A percentile compares a stretch with the other conserved stretches of the same genome.
Evolutionary conservation across 2,329 filamentous ascomycete genomes (phyloP).

Genomic region (Chaetomiaceae sp.): DNA sequence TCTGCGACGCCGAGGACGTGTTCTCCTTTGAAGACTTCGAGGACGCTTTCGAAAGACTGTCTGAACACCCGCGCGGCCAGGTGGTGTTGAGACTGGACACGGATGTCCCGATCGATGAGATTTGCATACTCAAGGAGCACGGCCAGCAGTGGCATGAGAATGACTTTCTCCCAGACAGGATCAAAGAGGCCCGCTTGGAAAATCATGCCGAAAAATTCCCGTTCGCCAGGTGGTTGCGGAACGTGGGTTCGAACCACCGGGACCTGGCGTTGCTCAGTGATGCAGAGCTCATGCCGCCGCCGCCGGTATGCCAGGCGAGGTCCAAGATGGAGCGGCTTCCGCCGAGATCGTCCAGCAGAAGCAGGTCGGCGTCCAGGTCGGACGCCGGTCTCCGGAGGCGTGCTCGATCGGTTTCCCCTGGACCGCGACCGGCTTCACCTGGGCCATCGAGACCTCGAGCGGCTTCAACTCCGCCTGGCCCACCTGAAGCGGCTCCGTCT

Average conservation of each 20-base stretch:
- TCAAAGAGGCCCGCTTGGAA: neutral
- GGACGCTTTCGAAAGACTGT: neutral
- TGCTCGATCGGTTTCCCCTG: too few species aligned
- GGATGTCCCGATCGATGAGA: neutral
- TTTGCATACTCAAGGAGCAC: neutral
- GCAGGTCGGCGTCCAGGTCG: too few species aligned
- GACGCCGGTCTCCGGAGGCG: too few species aligned
- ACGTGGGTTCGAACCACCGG: neutral
- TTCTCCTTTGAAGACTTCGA: neutral
- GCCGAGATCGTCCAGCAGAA: too few species aligned
- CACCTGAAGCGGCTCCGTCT: too few species aligned
- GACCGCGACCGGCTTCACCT: too few species aligned
- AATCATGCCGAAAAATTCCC: neutral
- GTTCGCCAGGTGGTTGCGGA: neutral
- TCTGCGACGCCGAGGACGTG: neutral
- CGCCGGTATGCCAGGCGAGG: neutral
- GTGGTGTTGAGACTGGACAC: constrained; percentile 2
- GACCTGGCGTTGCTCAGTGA: neutral
- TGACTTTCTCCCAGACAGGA: neutral
- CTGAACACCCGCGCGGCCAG: neutral
- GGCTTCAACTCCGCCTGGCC: too few species aligned
- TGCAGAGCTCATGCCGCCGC: neutral
- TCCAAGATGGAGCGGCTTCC: neutral
- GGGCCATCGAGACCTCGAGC: too few species aligned
- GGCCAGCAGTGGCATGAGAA: neutral